phyloP scores from a whole-genome alignment of 345 rosid species.

The Draba incana region DNA sequence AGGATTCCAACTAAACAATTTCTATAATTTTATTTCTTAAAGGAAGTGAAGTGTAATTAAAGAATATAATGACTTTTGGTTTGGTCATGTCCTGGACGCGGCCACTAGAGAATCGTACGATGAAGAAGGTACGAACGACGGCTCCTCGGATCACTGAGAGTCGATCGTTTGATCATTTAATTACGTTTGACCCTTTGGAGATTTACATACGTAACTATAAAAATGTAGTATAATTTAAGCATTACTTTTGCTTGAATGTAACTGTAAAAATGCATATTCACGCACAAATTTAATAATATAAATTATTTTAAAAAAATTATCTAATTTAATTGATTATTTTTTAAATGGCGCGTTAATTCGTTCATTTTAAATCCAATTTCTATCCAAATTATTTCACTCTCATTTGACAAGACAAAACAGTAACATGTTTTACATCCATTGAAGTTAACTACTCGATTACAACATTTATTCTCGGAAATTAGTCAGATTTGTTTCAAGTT shows the following conservation, averaged over 20 bases:
- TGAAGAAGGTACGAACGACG: conserved; percentile 35
- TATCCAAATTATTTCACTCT: too few species aligned
- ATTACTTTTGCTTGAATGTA: not conserved
- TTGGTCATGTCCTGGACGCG: conserved; percentile 37
- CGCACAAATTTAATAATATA: too few species aligned
- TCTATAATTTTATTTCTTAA: not conserved
- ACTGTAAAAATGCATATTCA: too few species aligned
- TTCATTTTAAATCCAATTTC: too few species aligned
- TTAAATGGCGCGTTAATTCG: too few species aligned
- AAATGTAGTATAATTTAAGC: conserved; percentile 2
- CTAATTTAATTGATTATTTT: too few species aligned
- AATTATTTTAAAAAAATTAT: too few species aligned
- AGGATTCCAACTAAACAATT: conserved; percentile 39
- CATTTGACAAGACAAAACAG: too few species aligned
- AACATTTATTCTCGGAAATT: not conserved
- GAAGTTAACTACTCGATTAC: not conserved
- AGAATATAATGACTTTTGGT: conserved; percentile 22
- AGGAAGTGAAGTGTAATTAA: conserved; percentile 22
- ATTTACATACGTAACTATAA: not conserved
- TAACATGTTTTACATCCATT: not conserved
- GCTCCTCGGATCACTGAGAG: conserved; percentile 52
- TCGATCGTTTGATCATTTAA: conserved; percentile 32
- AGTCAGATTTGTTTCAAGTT: not conserved
- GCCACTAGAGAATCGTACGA: conserved; percentile 42
- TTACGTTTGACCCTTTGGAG: not conserved